A percentile compares a stretch with the other conserved stretches of the same genome.
Conservation (phyloP, 2,329 filamentous ascomycete genomes). For the Cladosporium oxysporum region DNA sequence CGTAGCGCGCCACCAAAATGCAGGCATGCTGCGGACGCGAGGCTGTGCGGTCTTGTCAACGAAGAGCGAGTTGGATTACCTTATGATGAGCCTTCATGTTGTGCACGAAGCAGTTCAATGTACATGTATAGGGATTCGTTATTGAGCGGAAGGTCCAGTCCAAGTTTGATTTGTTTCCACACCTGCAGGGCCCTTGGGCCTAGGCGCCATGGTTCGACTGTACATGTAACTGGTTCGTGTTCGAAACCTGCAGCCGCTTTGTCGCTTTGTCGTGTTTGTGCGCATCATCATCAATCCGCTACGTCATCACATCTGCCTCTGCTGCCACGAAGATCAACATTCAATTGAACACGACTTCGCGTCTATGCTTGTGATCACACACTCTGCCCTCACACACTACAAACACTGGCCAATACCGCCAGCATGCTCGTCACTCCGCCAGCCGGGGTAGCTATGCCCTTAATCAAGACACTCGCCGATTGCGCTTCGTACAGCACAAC, state of each 20-base stretch:
- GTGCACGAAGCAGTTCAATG: background rate
- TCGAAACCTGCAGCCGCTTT: background rate
- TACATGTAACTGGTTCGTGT: background rate
- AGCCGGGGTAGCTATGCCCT: constrained; percentile 26
- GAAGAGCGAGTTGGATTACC: background rate
- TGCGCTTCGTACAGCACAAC: constrained; percentile 75
- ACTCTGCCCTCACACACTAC: background rate
- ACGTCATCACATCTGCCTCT: background rate
- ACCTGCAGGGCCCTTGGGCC: no score
- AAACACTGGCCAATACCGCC: background rate
- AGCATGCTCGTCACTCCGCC: constrained; percentile 23
- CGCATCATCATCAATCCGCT: background rate
- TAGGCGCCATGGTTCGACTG: background rate
- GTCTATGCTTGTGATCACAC: background rate
- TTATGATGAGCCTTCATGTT: background rate
- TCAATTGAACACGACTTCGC: background rate
- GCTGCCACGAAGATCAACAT: background rate
- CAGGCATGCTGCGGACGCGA: background rate
- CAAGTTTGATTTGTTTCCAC: background rate
- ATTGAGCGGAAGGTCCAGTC: background rate
- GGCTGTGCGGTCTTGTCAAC: background rate
- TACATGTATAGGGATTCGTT: background rate
- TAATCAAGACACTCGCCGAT: constrained; percentile 69
- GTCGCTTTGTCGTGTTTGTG: background rate
- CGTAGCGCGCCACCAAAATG: background rate